Conservation (phyloP, 768 basidiomycete genomes). For the Serpula lacrymans region DNA sequence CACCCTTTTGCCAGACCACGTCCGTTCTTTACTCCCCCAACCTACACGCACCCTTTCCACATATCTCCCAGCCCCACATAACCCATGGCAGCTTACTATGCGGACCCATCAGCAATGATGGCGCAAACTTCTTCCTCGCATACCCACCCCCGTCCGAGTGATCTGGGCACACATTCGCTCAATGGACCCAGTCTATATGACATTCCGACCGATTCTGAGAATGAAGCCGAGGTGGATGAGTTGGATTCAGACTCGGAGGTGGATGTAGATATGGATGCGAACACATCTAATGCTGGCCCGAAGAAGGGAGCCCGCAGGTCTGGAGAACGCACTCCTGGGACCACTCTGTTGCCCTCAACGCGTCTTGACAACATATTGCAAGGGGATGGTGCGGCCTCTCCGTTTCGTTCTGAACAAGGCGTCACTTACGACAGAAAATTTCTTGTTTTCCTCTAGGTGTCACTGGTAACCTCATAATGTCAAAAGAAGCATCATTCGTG, state of each 20-base stretch:
- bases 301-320: conserved; percentile 25
- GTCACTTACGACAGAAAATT: conserved; percentile 8
- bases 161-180: too few species aligned
- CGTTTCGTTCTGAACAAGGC: neutral
- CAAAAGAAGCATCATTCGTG: conserved; percentile 72
- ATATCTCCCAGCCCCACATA: conserved; percentile 6
- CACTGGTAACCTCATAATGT: conserved; percentile 60
- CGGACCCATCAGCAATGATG: conserved; percentile 18
- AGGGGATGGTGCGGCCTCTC: conserved; percentile 57
- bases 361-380: conserved; percentile 76
- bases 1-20: conserved; percentile 4
- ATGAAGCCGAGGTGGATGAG: conserved; percentile 31
- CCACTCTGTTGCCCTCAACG: conserved; percentile 61
- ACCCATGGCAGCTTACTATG: conserved; percentile 30
- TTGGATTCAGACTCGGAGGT: conserved; percentile 27
- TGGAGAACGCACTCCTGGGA: conserved; percentile 54
- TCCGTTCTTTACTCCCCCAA: conserved; percentile 2
- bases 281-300: conserved; percentile 19
- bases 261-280: conserved; percentile 23
- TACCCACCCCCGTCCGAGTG: conserved; percentile 25
- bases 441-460: conserved; percentile 39
- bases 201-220: conserved; percentile 31
- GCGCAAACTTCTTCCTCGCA: conserved; percentile 30
- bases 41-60: conserved; percentile 5
- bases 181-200: conserved; percentile 25